A percentile compares a stretch with the other conserved stretches of the same genome.
Evolutionary conservation across 495 filamentous ascomycete species (phyloP).

Genomic region (Achaetomiella virescens): DNA sequence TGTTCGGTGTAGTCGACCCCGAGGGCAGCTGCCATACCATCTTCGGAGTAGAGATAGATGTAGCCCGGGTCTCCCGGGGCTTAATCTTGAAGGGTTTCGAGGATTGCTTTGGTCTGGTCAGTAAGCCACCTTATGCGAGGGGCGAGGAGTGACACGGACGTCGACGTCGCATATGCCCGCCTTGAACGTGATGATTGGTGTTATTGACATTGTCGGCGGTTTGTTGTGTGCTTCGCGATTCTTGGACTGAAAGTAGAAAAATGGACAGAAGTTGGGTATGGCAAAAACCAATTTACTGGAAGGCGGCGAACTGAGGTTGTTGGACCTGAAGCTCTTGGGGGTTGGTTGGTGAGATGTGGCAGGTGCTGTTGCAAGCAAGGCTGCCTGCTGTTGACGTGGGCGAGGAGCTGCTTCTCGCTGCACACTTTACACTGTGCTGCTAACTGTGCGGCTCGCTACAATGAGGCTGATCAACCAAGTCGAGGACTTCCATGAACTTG

Average conservation of each 20-base stretch:
- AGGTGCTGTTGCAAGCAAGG: not conserved
- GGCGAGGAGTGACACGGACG: slow-evolving; percentile 48
- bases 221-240: not conserved
- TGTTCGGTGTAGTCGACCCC: not conserved
- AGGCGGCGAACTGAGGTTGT: slow-evolving; percentile 1
- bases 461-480: too few relatives aligned
- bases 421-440: not conserved
- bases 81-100: slow-evolving; percentile 59
- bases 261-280: not conserved
- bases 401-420: not conserved
- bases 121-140: slow-evolving; percentile 6
- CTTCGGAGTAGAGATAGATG: slow-evolving; percentile 89
- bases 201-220: slow-evolving; percentile 60
- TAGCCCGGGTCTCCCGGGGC: slow-evolving; percentile 68
- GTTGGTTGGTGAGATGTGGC: not conserved
- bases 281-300: not conserved
- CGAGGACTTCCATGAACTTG: too few relatives aligned
- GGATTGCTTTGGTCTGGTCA: slow-evolving; percentile 44
- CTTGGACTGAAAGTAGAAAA: not conserved
- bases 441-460: not conserved
- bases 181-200: slow-evolving; percentile 92
- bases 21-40: slow-evolving; percentile 49
- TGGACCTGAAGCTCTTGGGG: not conserved
- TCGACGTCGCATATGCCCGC: slow-evolving; percentile 84
- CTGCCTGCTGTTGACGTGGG: slow-evolving; percentile 7